Conservation (phyloP, 1,139 yeast genomes). For the Diutina ranongensis region DNA sequence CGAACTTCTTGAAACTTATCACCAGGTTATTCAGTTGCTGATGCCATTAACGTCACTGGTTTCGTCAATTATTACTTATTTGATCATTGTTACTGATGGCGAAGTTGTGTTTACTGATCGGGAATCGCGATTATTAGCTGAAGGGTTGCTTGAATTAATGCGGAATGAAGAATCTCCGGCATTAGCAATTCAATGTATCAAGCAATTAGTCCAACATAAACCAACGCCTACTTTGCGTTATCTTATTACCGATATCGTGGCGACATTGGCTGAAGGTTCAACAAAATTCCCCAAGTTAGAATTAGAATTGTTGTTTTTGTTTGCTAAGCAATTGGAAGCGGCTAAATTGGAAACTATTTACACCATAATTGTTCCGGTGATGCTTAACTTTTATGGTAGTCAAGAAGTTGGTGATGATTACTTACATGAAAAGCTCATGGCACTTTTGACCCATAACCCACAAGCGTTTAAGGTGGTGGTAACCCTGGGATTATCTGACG, state of each 20-base stretch:
- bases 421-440: constrained; percentile 39
- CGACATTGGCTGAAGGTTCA: constrained; percentile 13
- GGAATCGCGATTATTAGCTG: constrained; percentile 19
- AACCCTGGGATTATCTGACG: constrained; percentile 20
- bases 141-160: constrained; percentile 24
- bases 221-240: constrained; percentile 19
- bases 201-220: constrained; percentile 31
- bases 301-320: constrained; percentile 43
- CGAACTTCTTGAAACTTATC: constrained; percentile 26
- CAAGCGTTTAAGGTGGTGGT: constrained; percentile 44
- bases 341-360: constrained; percentile 22
- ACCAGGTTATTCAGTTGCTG: constrained; percentile 12
- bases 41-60: constrained; percentile 13
- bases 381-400: constrained; percentile 31
- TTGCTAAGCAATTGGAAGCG: constrained; percentile 21
- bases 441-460: constrained; percentile 38
- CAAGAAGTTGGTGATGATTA: constrained; percentile 22
- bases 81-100: constrained; percentile 49
- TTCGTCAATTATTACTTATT: constrained; percentile 43
- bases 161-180: constrained; percentile 21
- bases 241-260: constrained; percentile 22
- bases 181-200: constrained; percentile 47
- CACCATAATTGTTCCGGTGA: constrained; percentile 34
- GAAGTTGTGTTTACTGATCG: constrained; percentile 26
- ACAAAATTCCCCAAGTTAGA: constrained; percentile 21